Evolutionary conservation across 208 protist genomes (phyloP).

Genomic region (Trypanosoma scelopori): DNA sequence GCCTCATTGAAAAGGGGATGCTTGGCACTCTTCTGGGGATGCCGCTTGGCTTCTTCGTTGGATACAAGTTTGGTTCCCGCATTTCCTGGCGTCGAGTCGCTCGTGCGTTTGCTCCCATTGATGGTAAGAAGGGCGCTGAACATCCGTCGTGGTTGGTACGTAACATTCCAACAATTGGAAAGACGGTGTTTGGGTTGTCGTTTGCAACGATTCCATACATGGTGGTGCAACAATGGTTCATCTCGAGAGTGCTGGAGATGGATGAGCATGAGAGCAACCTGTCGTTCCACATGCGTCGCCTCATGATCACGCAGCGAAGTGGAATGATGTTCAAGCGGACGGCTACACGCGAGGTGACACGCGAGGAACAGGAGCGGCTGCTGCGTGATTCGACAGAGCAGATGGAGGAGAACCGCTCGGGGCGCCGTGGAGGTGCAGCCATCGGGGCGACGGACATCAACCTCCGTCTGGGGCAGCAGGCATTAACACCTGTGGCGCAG

Average conservation of each 20-base stretch:
- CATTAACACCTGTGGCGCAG: conserved; percentile 73
- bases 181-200: conserved; percentile 51
- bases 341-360: conserved; percentile 81
- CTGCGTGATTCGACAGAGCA: conserved; percentile 60
- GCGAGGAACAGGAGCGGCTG: conserved; percentile 77
- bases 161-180: conserved; percentile 52
- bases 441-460: conserved; percentile 71
- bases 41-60: conserved; percentile 48
- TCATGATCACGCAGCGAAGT: conserved; percentile 78
- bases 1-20: conserved; percentile 72
- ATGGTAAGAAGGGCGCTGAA: conserved; percentile 16
- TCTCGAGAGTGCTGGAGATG: conserved; percentile 61
- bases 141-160: conserved; percentile 26
- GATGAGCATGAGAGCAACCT: conserved; percentile 69
- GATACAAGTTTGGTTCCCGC: conserved; percentile 56
- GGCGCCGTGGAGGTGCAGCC: conserved; percentile 51
- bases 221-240: conserved; percentile 80
- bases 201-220: conserved; percentile 71
- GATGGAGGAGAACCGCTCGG: conserved; percentile 69
- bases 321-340: conserved; percentile 87
- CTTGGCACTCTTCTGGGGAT: conserved; percentile 61
- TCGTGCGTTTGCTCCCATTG: conserved; percentile 40
- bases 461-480: conserved; percentile 65
- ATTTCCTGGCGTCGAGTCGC: conserved; percentile 70
- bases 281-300: conserved; percentile 68